Base-by-base conservation (phyloP, 1,284 basidiomycete species). In the Rugosomyces carneus region DNA sequence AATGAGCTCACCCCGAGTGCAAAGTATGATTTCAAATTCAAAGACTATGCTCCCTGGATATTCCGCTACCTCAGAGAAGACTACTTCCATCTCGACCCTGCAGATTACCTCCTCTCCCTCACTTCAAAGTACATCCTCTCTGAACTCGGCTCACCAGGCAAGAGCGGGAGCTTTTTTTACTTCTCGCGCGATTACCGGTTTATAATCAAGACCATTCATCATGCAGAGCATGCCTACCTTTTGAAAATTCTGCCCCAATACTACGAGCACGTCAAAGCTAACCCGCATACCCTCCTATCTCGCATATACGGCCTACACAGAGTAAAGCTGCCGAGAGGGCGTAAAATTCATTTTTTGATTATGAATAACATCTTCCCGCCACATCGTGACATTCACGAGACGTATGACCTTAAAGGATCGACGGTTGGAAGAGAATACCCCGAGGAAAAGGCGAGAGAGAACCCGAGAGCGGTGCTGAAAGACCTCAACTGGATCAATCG, bases 301-400 rank as follows among this genome's bases (percentile, higher is more conserved):
- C 78, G 95, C 11, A 98, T 99, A 68, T 99, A 98, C 61, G 95
- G 95, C 9, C 72, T 99, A 10, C 95, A 99, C 60, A 87, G 95
- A 44, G 95, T 99, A 55, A 98, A 99, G 69, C 79, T 99, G 3
- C 95, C 95, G 0, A 78, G 81, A 18, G 95, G 95, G 0, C 76
- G 79, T 43, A 99, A 99, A 72, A 98, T 99, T 47, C 95, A 99
- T 66, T 99, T 99, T 63, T 93, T 98, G 47, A 96, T 99, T 69
- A 98, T 99, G 94, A 99, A 99, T 75, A 99, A 99, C 64, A 77
- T 99, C 37, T 98, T 99, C 71, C 95, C 95, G 0, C 89, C 95
- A 0, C 95, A 98, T 69, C 84, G 92, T 56, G 96, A 99, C 64
- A 80, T 99, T 39, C 95, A 99, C 68, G 95, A 98, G 72, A 96